Evolutionary conservation across 2,329 filamentous ascomycete species (phyloP), one percentile per base, ranked within the genome.

Genomic region (Aspergillus pseudotamarii): DNA sequence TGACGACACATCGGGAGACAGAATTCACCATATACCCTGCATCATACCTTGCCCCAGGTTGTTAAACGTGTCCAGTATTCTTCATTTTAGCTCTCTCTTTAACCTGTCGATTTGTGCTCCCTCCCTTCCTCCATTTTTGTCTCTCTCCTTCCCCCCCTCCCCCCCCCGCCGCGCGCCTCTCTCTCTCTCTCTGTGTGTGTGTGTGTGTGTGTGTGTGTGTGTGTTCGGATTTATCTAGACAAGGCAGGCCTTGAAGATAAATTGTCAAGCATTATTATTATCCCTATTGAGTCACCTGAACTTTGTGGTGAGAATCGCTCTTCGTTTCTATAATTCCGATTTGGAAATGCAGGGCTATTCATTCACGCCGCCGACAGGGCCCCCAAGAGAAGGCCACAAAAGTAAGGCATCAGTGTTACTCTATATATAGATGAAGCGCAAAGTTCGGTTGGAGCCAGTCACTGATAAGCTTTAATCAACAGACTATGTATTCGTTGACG

Each of bases 401-500:
- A 94, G 91, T 94, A 83, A 84, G 89, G 21, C 51, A 38, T 38
- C 34, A 26, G 4, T 26, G 6, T 19, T 26, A 6, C 19, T 51
- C 21, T 23, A 51, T 32, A 9, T 51, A 4, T 12, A 32, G n/a
- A 16, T n/a, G 6, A 12, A 38, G 76, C 14, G 21, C 34, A 41
- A 55, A 8, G 14, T 38, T 26, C n/a, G 5, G 32, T 28, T 38
- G 23, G 21, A 34, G n/a, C 30, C 26, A 45, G 45, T 38, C 11
- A n/a, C 64, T 67, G 59, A 68, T 66, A 32, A 50, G 58, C 54
- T 55, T 50, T 58, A 58, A 26, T 53, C 63, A 64, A 53, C 72
- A 96, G 94, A 97, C 78, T 98, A 97, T 91, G 95, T 98, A 72
- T 98, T 98, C 76, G 95, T 98, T 62, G 94, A 98, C 79, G 94